Evolutionary conservation across 2,329 filamentous ascomycete genomes (phyloP), one percentile per base, ranked within the genome.

Genomic region (Byssochlamys sp.): DNA sequence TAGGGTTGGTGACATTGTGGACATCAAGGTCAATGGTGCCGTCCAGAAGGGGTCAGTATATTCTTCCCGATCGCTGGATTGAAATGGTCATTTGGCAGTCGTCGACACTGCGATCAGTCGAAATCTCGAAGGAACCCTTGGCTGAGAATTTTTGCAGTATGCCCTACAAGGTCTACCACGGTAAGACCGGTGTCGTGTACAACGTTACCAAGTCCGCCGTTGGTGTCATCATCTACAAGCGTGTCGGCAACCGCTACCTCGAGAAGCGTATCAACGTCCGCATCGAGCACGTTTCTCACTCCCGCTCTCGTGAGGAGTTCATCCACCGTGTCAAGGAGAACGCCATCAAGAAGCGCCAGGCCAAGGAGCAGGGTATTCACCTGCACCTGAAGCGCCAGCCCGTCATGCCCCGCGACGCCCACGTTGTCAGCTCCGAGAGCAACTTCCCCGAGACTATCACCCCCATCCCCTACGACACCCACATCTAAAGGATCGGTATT

Each of bases 241-340:
- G 95, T 80, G 94, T 99, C 78, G 91, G 91, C 82, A 94, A 97
- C 88, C 89, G 92, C 75, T 99, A 96, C 87, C 84, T 99, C 78
- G 94, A 99, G 89, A 99, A 99, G 91, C 92, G 94, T 79, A 87
- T 99, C 84, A 97, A 96, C 87, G 84, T 99, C 81, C 90, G 94
- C 77, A 81, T 97, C 80, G 94, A 99, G 88, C 94, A 99, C 87
- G 85, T 99, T 80, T 81, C 81, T 74, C 89, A 89, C 76, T 97
- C 92, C 70, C 89, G 94, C 78, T 97, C 92, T 73, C 86, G 94
- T 76, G 92, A 97, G 73, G 92, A 94, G 78, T 97, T 99, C 85
- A 80, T 97, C 74, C 87, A 84, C 82, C 88, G 92, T 74, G 92
- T 99, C 78, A 97, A 97, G 90, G 81, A 85, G 76, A 97, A 97